Evolutionary conservation across 2,329 filamentous ascomycete genomes (phyloP).

Genomic region (Sclerotinia glacialis): DNA sequence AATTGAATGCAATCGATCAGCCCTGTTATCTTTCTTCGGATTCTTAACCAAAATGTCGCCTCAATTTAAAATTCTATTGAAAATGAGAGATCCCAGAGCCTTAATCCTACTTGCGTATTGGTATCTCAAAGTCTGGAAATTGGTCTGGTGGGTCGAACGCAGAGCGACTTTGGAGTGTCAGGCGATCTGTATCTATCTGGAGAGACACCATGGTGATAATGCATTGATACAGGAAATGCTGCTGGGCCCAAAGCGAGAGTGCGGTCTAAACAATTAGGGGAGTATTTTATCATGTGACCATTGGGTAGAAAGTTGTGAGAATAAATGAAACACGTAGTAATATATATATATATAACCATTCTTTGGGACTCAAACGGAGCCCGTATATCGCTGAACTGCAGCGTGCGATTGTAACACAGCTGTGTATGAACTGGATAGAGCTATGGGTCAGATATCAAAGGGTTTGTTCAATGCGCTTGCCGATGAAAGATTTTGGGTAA

Average conservation of each 20-base stretch:
- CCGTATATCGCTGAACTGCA: not conserved
- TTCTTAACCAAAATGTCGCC: slow-evolving; percentile 48
- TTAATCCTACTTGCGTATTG: slow-evolving; percentile 55
- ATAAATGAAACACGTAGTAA: no score
- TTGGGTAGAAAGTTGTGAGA: no score
- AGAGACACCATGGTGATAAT: slow-evolving; percentile 35
- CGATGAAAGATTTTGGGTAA: no score
- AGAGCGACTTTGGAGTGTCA: slow-evolving; percentile 49
- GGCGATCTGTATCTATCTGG: slow-evolving; percentile 48
- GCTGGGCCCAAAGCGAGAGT: slow-evolving; percentile 23
- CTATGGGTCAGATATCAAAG: no score
- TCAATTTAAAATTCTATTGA: slow-evolving; percentile 47
- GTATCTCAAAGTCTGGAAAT: slow-evolving; percentile 49
- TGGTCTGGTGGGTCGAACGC: slow-evolving; percentile 49
- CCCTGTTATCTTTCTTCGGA: slow-evolving; percentile 46
- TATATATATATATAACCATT: no score
- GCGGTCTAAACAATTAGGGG: not conserved
- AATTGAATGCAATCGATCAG: slow-evolving; percentile 40
- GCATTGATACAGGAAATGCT: slow-evolving; percentile 24
- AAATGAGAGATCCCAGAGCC: slow-evolving; percentile 51
- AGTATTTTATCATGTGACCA: no score
- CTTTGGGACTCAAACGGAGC: no score
- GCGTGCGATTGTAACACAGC: not conserved
- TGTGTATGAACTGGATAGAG: not conserved
- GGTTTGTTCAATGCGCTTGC: not conserved